Evolutionary conservation across 345 rosid genomes (phyloP), one percentile per base, ranked within the genome.

Genomic region (Pugionium cornutum): DNA sequence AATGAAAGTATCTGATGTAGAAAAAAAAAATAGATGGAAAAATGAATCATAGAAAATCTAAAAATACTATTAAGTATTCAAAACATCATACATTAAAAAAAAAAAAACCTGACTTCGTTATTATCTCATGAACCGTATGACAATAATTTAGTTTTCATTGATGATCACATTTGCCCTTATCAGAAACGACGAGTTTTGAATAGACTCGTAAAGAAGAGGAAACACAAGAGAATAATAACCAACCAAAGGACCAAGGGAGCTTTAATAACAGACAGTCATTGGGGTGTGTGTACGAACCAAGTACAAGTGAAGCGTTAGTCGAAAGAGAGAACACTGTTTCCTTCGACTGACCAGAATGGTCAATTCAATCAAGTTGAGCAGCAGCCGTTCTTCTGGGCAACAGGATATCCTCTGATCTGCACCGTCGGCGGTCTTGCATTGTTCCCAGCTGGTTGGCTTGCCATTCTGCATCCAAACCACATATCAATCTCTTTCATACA

Each of bases 361-460:
- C 18, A 18, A 18, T 18, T 18, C 18, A 18, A 64, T 69, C 68
- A 87, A 41, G 85, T 79, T 36, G 95, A 83, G 80, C 94, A 84
- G 83, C 94, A 87, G 39, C 90, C 88, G 44, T 73, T 72, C 73
- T 80, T 84, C 76, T 87, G 84, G 56, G 76, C 76, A 27, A 87
- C 81, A 46, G 90, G 90, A 77, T 87, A 86, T 44, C 94, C 94
- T 55, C 79, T 76, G 70, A 87, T 79, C 76, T 87, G 82, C 74
- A 87, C 90, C 0, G 88, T 83, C 11, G 88, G 85, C 11, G 86
- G 85, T 59, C 80, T 84, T 62, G 86, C 84, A 31, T 74, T 83
- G 83, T 73, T 80, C 82, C 64, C 73, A 52, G 86, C 76, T 30
- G 94, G 90, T 76, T 87, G 94, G 74, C 94, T 84, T 11, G 90